phyloP scores from a whole-genome alignment of 2,329 filamentous ascomycete species.

The Fusarium duplospermum region DNA sequence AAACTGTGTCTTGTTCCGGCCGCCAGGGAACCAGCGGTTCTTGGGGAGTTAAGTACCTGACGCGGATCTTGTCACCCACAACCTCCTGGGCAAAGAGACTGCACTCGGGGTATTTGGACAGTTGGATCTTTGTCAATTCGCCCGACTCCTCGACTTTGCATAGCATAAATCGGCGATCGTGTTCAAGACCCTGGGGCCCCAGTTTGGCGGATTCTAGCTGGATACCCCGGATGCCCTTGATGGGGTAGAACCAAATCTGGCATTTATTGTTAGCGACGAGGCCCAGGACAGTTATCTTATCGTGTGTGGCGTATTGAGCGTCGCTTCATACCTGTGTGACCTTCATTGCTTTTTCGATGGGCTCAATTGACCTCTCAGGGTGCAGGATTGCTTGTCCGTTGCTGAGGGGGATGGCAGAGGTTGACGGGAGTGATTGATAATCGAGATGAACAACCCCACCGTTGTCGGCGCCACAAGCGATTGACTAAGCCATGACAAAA shows the following conservation, averaged over 20 bases:
- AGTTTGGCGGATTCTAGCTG: conserved; percentile 64
- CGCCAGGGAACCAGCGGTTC: conserved; percentile 53
- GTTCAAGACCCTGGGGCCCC: conserved; percentile 69
- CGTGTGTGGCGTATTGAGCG: not conserved
- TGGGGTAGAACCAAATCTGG: conserved; percentile 76
- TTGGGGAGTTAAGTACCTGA: conserved; percentile 56
- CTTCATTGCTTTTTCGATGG: conserved; percentile 43
- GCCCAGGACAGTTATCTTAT: not conserved
- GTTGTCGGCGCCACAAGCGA: not conserved
- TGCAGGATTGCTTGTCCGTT: not conserved
- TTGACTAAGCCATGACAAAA: conserved; percentile 18
- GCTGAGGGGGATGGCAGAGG: conserved; percentile 13
- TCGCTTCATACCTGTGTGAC: conserved; percentile 44
- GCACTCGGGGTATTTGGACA: conserved; percentile 68
- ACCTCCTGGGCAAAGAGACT: conserved; percentile 73
- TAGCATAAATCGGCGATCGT: conserved; percentile 80
- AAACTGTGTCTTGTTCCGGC: conserved; percentile 50
- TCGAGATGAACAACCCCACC: conserved; percentile 23
- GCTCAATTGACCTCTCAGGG: conserved; percentile 18
- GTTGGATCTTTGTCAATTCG: conserved; percentile 67
- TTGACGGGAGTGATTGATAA: conserved; percentile 28
- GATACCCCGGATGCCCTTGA: conserved; percentile 77
- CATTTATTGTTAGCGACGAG: conserved; percentile 5
- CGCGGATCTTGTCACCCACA: conserved; percentile 51
- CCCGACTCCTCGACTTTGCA: conserved; percentile 61